Evolutionary conservation across 139 green algal species (phyloP), one percentile per base, ranked within the genome.

Genomic region (Diplosphaera chodatii): DNA sequence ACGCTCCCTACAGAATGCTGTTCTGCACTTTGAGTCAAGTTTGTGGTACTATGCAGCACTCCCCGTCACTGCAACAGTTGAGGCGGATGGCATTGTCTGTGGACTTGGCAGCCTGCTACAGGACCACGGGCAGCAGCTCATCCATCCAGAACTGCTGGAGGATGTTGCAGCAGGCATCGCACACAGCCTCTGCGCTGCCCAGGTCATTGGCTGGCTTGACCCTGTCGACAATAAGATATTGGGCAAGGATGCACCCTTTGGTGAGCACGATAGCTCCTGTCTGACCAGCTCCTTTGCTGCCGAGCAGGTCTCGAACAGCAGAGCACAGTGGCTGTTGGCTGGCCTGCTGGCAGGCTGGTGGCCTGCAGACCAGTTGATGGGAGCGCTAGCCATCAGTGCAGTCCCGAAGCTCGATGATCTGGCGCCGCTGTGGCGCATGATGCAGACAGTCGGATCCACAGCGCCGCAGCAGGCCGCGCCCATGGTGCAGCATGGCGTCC

Each of bases 281-380:
- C n/a, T n/a, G n/a, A n/a, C n/a, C n/a, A n/a, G n/a, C n/a, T n/a
- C n/a, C n/a, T n/a, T n/a, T n/a, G n/a, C n/a, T n/a, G 37, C 37
- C 10, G 28, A 1, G 40, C 29, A 76, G 71, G 56, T 18, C 0
- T 16, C 69, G 15, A 40, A 59, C 0, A 48, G 25, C 3, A 64
- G 40, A 3, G 41, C 70, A 1, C 56, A 63, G 62, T 81, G 73
- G 73, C 34, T 83, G 62, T 59, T 83, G 31, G 63, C 68, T 22
- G 40, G 40, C 27, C 40, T 72, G 67, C 67, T 72, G 40, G 40
- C 48, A 28, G 67, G 28, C 3, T 64, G 16, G 22, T 40, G 40
- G n/a, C 33, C 34, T 32, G 6, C 33, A 21, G n/a, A n/a, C n/a
- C n/a, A n/a, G n/a, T n/a, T n/a, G n/a, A n/a, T n/a, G n/a, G n/a